Conservation (phyloP, 306 rosid genomes). For the Glycyrrhiza uralensis region DNA sequence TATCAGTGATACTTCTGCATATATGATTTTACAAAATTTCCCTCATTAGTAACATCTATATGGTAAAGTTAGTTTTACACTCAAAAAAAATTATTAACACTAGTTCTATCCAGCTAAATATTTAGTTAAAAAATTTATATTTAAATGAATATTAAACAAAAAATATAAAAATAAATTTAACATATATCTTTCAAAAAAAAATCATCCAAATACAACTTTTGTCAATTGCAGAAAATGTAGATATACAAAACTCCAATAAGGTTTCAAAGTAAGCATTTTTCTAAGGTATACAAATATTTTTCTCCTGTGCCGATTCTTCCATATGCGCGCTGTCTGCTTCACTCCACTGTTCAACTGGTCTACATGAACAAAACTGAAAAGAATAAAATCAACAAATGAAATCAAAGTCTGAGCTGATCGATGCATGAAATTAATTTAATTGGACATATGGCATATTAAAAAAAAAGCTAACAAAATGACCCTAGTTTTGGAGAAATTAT, state of each 20-base stretch:
- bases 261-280: neutral
- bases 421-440: neutral
- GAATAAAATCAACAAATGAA: no score
- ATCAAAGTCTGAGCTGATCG: neutral
- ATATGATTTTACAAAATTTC: no score
- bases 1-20: no score
- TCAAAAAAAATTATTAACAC: no score
- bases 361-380: no score
- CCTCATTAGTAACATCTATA: no score
- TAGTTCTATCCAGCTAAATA: no score
- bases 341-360: no score
- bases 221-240: neutral
- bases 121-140: no score
- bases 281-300: neutral
- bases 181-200: neutral
- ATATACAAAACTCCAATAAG: neutral
- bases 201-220: neutral
- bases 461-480: neutral
- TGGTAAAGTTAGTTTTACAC: no score
- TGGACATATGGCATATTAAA: neutral
- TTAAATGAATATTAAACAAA: neutral
- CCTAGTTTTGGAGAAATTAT: neutral
- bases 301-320: neutral
- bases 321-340: no score
- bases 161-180: neutral